A percentile compares a stretch with the other conserved stretches of the same genome.
Conservation (phyloP, 177 flowering plant genomes). For the Vitis hybrid region DNA sequence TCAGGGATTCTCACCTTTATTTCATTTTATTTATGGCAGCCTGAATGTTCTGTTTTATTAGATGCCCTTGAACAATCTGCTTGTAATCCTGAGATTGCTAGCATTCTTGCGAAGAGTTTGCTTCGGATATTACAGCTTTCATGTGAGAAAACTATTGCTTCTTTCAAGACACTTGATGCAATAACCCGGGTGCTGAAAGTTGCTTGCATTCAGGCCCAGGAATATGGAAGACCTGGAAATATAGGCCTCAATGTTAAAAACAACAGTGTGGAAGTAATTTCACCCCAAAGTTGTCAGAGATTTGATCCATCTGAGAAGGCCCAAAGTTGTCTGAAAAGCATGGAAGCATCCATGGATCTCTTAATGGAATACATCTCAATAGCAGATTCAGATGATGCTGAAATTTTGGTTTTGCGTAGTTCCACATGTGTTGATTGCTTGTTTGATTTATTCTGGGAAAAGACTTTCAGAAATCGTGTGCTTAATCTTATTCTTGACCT, state of each 20-base stretch:
- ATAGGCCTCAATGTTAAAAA: slow-evolving; percentile 19
- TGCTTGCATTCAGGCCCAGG: slow-evolving; percentile 77
- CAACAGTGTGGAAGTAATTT: slow-evolving; percentile 15
- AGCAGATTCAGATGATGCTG: slow-evolving; percentile 74
- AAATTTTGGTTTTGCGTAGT: slow-evolving; percentile 52
- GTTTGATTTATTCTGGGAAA: slow-evolving; percentile 93
- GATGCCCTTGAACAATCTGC: slow-evolving; percentile 89
- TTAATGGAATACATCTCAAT: slow-evolving; percentile 53
- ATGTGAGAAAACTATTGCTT: slow-evolving; percentile 74
- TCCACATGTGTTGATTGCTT: slow-evolving; percentile 69
- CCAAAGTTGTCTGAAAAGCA: slow-evolving; percentile 52
- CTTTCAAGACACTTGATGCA: slow-evolving; percentile 73
- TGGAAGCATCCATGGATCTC: slow-evolving; percentile 64
- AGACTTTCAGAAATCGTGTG: slow-evolving; percentile 55
- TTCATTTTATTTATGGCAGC: slow-evolving; percentile 48
- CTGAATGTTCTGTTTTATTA: slow-evolving; percentile 76
- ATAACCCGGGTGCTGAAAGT: slow-evolving; percentile 78
- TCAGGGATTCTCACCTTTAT: neutral
- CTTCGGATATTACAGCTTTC: slow-evolving; percentile 66
- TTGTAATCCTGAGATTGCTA: slow-evolving; percentile 68
- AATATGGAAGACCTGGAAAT: slow-evolving; percentile 43
- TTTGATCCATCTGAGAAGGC: slow-evolving; percentile 23
- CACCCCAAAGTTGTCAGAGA: slow-evolving; percentile 20
- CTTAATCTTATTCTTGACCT: slow-evolving; percentile 65
- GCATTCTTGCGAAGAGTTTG: slow-evolving; percentile 63